A percentile compares a stretch with the other conserved stretches of the same genome.
Evolutionary conservation across 2,329 filamentous ascomycete species (phyloP).

Genomic region (Raffaelea albimanens): DNA sequence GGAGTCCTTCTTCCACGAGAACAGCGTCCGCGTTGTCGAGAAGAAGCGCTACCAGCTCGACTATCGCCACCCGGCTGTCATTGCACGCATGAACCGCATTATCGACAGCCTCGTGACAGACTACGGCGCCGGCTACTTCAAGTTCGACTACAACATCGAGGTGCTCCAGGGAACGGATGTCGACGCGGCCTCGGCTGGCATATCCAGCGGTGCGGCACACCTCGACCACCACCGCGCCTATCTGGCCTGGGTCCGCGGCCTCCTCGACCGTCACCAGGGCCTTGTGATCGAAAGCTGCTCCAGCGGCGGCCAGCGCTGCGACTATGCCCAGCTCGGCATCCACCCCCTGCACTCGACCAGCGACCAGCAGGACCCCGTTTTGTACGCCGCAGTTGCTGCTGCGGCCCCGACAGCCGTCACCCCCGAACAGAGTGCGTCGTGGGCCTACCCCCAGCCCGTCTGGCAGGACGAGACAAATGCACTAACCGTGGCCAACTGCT

Average conservation of each 20-base stretch:
- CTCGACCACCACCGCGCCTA: conserved; percentile 24
- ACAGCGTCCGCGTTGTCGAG: conserved; percentile 21
- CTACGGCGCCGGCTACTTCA: conserved; percentile 23
- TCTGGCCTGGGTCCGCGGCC: conserved; percentile 19
- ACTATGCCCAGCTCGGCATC: conserved; percentile 23
- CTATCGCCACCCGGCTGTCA: conserved; percentile 19
- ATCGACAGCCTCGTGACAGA: conserved; percentile 16
- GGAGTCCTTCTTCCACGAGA: conserved; percentile 23
- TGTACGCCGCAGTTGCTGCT: conserved; percentile 22
- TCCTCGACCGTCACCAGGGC: conserved; percentile 17
- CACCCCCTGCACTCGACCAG: conserved; percentile 25
- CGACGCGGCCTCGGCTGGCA: too few relatives aligned
- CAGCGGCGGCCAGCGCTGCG: conserved; percentile 24
- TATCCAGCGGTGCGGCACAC: conserved; percentile 17
- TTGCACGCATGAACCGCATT: conserved; percentile 15
- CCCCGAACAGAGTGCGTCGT: conserved; percentile 24
- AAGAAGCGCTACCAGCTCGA: conserved; percentile 24
- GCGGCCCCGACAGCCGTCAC: conserved; percentile 22
- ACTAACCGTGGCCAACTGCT: conserved; percentile 23
- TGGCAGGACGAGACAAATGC: conserved; percentile 25
- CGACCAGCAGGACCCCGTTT: conserved; percentile 23
- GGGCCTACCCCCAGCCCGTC: conserved; percentile 24
- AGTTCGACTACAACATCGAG: conserved; percentile 28
- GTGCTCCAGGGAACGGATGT: conserved; percentile 22
- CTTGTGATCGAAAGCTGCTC: conserved; percentile 27